A percentile compares a stretch with the other conserved stretches of the same genome.
These are phyloP conservation scores for Fusarium sp. DNA, from an alignment of 2,329 filamentous ascomycete genomes.

Conservation along the genomic window DNA sequence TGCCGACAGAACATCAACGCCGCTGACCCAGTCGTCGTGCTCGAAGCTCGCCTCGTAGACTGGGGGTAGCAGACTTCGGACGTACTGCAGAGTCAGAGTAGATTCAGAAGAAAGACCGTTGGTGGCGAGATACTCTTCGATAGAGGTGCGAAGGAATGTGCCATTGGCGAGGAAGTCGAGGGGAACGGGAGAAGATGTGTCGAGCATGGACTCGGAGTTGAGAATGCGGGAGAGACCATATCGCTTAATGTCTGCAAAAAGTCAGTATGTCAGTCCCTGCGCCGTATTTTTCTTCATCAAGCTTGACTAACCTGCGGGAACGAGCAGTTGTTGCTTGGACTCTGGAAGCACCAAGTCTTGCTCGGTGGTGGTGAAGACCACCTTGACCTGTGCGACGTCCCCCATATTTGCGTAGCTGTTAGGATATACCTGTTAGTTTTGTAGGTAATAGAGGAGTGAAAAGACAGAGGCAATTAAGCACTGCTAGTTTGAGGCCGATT, in stretches of 20 bases:
- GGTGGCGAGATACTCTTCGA: conserved; percentile 88
- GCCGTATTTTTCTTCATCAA: accelerated
- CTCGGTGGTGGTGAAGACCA: conserved; percentile 74
- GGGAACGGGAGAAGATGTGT: conserved; percentile 74
- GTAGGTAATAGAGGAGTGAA: background rate
- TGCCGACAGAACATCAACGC: conserved; percentile 81
- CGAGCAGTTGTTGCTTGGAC: conserved; percentile 70
- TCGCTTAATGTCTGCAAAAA: conserved; percentile 70
- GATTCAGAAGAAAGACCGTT: conserved; percentile 92
- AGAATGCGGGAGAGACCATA: conserved; percentile 78
- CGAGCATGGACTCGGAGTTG: conserved; percentile 78
- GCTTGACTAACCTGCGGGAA: conserved; percentile 64
- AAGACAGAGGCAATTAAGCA: background rate
- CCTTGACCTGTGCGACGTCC: conserved; percentile 69
- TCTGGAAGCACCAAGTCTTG: conserved; percentile 72
- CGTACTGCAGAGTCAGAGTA: conserved; percentile 90
- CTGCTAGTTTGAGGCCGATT: conserved; percentile 21
- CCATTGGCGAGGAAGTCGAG: conserved; percentile 98
- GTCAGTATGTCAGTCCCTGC: background rate
- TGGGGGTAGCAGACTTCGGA: conserved; percentile 89
- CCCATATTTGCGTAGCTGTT: conserved; percentile 50
- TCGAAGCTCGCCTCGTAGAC: conserved; percentile 91
- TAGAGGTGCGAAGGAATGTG: conserved; percentile 86
- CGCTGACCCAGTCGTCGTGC: conserved; percentile 97
- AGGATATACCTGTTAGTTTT: background rate